Evolutionary conservation across 176 grass and related monocot genomes (phyloP).

Genomic region (Dendrocalamus sinicus): DNA sequence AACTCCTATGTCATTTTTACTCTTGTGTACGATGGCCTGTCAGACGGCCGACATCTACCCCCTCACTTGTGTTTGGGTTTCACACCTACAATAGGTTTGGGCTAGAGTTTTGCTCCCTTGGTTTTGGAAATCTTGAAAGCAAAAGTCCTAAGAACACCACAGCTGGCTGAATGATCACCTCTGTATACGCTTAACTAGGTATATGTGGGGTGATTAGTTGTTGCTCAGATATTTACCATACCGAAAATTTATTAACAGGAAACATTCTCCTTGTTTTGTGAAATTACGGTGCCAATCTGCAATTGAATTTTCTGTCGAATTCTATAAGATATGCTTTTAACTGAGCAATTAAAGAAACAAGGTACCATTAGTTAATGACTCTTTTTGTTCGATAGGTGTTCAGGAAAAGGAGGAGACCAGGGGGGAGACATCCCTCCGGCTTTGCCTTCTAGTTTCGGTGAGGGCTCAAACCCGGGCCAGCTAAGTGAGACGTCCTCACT

Average conservation of each 20-base stretch:
- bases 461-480: too few relatives aligned
- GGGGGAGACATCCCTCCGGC: too few relatives aligned
- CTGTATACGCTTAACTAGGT: not conserved
- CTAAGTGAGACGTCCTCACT: too few relatives aligned
- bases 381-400: not conserved
- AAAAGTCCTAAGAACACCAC: not conserved
- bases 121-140: constrained; percentile 3
- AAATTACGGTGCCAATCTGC: not conserved
- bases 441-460: too few relatives aligned
- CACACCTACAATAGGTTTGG: too few relatives aligned
- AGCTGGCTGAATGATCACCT: not conserved
- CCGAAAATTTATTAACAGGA: not conserved
- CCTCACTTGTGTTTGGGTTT: too few relatives aligned
- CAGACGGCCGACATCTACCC: too few relatives aligned
- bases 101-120: not conserved
- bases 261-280: not conserved
- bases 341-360: not conserved
- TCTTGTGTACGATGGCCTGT: too few relatives aligned
- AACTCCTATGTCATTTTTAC: too few relatives aligned
- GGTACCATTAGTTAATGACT: not conserved
- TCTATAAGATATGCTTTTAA: not conserved
- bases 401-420: too few relatives aligned
- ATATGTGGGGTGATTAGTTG: not conserved
- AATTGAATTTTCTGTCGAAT: not conserved
- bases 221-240: not conserved